Percentiles rank a stretch among this genome's conserved stretches.
Conservation (phyloP, 495 filamentous ascomycete species). For the Penicillium bovifimosum region DNA sequence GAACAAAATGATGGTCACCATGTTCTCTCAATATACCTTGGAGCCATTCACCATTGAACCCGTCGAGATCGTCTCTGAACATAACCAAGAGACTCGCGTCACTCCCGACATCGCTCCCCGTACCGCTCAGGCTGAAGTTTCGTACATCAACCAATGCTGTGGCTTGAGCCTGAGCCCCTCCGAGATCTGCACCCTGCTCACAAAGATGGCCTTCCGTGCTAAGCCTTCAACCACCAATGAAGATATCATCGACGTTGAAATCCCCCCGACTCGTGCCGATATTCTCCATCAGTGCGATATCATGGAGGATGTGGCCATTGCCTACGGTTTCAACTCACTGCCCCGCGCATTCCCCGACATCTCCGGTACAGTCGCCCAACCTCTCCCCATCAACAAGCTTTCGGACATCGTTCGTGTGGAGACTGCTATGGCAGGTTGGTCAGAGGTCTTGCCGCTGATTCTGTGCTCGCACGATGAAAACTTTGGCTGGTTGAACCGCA, state of each 20-base stretch:
- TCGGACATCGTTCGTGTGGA: conserved; percentile 86
- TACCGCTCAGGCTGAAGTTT: conserved; percentile 71
- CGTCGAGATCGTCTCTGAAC: conserved; percentile 80
- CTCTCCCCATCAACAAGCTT: conserved; percentile 90
- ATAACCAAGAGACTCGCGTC: conserved; percentile 77
- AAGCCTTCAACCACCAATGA: conserved; percentile 59
- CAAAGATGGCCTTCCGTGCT: conserved; percentile 79
- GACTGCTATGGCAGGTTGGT: conserved; percentile 91
- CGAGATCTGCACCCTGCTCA: conserved; percentile 68
- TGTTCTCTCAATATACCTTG: conserved; percentile 91
- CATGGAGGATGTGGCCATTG: conserved; percentile 96
- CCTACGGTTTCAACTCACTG: conserved; percentile 93
- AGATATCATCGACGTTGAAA: conserved; percentile 67
- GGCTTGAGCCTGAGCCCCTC: conserved; percentile 68
- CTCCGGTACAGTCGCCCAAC: conserved; percentile 76
- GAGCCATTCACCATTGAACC: conserved; percentile 92
- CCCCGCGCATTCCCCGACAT: conserved; percentile 78
- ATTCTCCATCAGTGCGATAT: conserved; percentile 95
- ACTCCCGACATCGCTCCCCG: conserved; percentile 74
- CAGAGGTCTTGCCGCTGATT: conserved; percentile 92
- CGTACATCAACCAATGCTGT: conserved; percentile 89
- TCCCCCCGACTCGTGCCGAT: conserved; percentile 88
- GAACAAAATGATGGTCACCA: conserved; percentile 87
- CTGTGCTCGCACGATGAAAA: conserved; percentile 99
- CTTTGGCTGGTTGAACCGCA: conserved; percentile 90